Evolutionary conservation across 768 basidiomycete genomes (phyloP), one percentile per base, ranked within the genome.

Genomic region (Boletus coccyginus): DNA sequence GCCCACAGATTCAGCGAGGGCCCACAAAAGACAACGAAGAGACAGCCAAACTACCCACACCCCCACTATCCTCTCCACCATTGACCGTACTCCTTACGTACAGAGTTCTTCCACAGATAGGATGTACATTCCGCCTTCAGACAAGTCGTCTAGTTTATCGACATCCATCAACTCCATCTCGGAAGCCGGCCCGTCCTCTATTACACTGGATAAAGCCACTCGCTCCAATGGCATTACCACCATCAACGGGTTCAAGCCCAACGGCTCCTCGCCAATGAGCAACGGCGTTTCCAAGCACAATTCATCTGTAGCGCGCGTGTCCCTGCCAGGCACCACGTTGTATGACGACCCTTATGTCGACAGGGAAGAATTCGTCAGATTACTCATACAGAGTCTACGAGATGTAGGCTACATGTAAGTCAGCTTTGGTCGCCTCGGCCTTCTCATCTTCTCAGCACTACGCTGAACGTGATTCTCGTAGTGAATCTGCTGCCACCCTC

Each of bases 331-430:
- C 27, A 84, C 86, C 46, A 80, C 81, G 38, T 77, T 94, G 52
- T 93, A 91, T 63, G 85, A 90, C 43, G 89, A 90, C 71, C 86
- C 88, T 59, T 77, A 78, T 59, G 78, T 96, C 46, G 85, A 94
- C 74, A 80, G 93, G 61, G 91, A 96, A 74, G 94, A 97, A 72
- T 94, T 92, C 69, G 86, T 96, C 48, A 79, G 94, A 63, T 75
- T 98, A 45, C 86, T 94, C 51, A 81, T 97, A 58, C 94, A 98
- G 70, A 92, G 88, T 63, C 73, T 98, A 61, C 80, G 90, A 65
- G 94, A 97, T 72, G 88, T 94, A 48, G 94, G 94, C 43, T 87
- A 87, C 59, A 75, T 77, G 85, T 87, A 63, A 71, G 85, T 77
- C 38, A 2, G 5, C 7, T 19, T 56, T 31, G 43, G 50, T 49